phyloP scores from a whole-genome alignment of 805 yeast genomes.

The Cyberlindnera meyerae region DNA sequence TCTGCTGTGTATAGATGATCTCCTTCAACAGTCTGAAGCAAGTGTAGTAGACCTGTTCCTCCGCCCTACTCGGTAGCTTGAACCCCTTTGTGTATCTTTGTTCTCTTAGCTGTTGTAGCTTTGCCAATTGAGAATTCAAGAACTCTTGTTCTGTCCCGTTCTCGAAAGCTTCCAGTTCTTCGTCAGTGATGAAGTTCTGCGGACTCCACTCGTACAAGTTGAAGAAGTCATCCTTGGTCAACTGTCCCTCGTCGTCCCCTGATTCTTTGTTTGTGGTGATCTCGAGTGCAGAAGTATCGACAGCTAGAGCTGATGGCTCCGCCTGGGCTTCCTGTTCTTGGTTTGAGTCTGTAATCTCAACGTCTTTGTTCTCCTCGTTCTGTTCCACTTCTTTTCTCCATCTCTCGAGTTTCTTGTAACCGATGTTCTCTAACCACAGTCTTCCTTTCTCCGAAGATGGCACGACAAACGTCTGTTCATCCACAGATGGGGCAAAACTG shows the following conservation, averaged over 20 bases:
- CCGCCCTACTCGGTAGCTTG: slow-evolving; percentile 38
- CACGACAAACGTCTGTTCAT: slow-evolving; percentile 52
- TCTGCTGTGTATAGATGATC: slow-evolving; percentile 35
- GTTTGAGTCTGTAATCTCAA: too few relatives aligned
- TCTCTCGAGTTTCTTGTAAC: slow-evolving; percentile 35
- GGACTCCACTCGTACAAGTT: slow-evolving; percentile 49
- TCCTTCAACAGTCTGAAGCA: slow-evolving; percentile 42
- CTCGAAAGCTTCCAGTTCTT: slow-evolving; percentile 44
- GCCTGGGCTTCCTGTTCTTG: too few relatives aligned
- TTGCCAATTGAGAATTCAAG: slow-evolving; percentile 41
- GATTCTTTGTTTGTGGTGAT: slow-evolving; percentile 1
- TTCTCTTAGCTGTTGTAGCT: slow-evolving; percentile 47
- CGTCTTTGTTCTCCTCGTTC: slow-evolving; percentile 15
- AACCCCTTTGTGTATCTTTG: slow-evolving; percentile 33
- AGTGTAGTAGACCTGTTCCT: slow-evolving; percentile 38
- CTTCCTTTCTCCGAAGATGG: slow-evolving; percentile 46
- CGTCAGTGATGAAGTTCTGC: slow-evolving; percentile 42
- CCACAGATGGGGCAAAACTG: slow-evolving; percentile 63
- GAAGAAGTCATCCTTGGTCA: slow-evolving; percentile 13
- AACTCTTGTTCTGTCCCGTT: slow-evolving; percentile 37
- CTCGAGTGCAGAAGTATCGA: too few relatives aligned
- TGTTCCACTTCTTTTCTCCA: slow-evolving; percentile 13
- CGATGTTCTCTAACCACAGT: slow-evolving; percentile 51
- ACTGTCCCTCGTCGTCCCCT: slow-evolving; percentile 8
- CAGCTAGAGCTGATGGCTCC: too few relatives aligned